Conservation (phyloP, 495 filamentous ascomycete species). For the Daldinia loculata region DNA sequence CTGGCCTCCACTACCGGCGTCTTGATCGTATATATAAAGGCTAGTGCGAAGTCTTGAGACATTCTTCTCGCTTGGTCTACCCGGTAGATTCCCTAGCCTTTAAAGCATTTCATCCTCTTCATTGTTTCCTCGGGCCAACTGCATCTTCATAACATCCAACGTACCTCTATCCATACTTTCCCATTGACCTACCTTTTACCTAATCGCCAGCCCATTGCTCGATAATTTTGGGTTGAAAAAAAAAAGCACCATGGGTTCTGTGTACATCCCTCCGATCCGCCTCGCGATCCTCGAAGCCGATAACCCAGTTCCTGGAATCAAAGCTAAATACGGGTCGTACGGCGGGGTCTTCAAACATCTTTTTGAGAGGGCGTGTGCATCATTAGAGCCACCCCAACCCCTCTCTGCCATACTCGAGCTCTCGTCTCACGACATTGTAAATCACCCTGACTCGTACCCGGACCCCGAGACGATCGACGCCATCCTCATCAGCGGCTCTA, state of each 20-base stretch:
- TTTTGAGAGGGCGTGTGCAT: constrained; percentile 55
- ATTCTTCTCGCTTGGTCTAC: neutral
- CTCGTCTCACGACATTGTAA: constrained; percentile 73
- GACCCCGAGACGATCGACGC: constrained; percentile 78
- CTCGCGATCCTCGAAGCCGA: constrained; percentile 89
- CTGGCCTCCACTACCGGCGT: constrained; percentile 1
- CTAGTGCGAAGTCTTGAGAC: neutral
- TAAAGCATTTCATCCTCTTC: neutral
- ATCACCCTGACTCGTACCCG: constrained; percentile 67
- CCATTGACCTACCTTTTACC: neutral
- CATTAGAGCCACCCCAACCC: constrained; percentile 40
- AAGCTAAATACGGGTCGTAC: constrained; percentile 75
- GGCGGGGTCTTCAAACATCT: constrained; percentile 74
- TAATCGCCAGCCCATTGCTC: neutral
- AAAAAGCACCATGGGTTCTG: constrained; percentile 39
- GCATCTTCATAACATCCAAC: constrained; percentile 1
- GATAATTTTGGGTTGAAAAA: neutral
- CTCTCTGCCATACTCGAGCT: constrained; percentile 62
- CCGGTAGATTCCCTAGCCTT: constrained; percentile 1
- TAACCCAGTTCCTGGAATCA: constrained; percentile 65
- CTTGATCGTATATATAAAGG: constrained; percentile 2
- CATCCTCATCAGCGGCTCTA: constrained; percentile 80
- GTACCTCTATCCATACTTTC: neutral
- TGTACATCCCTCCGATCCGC: constrained; percentile 62
- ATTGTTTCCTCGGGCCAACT: neutral